Evolutionary conservation across 805 yeast genomes (phyloP).

Genomic region (Scheffersomyces amazonensis): DNA sequence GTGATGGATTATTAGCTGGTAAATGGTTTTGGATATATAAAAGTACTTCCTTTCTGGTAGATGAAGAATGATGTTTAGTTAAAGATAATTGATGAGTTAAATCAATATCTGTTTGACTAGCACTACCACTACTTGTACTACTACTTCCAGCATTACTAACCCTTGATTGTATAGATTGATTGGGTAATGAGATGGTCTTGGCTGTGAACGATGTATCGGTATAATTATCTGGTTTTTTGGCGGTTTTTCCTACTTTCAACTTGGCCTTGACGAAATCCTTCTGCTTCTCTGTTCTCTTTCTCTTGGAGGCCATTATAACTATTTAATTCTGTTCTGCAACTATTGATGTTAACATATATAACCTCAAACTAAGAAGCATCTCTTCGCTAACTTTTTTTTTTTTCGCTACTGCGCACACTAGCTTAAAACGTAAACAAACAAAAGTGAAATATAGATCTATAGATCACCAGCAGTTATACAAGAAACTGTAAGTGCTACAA

Average conservation of each 20-base stretch:
- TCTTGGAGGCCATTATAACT: slow-evolving; percentile 41
- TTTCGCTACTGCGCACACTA: not conserved
- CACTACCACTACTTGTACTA: slow-evolving; percentile 2
- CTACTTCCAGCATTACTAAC: slow-evolving; percentile 4
- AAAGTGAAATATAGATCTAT: no score
- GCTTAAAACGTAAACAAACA: slow-evolving; percentile 1
- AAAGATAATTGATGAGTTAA: slow-evolving; percentile 62
- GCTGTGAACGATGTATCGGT: slow-evolving; percentile 87
- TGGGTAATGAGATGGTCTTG: slow-evolving; percentile 50
- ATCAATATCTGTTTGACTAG: slow-evolving; percentile 37
- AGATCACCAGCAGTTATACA: no score
- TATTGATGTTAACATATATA: not conserved
- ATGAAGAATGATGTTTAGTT: slow-evolving; percentile 68
- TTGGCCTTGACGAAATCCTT: slow-evolving; percentile 77
- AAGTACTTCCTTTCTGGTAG: slow-evolving; percentile 71
- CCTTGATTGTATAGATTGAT: slow-evolving; percentile 33
- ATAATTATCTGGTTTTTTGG: slow-evolving; percentile 64
- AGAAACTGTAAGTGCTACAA: no score
- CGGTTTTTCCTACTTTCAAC: slow-evolving; percentile 84
- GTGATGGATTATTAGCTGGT: slow-evolving; percentile 46
- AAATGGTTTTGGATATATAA: slow-evolving; percentile 48
- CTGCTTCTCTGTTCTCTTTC: slow-evolving; percentile 60
- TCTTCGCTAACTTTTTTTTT: not conserved
- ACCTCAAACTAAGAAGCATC: not conserved
- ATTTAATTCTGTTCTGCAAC: not conserved